A percentile compares a stretch with the other conserved stretches of the same genome.
Conservation (phyloP, 2,329 filamentous ascomycete species). For the Uncinocarpus reesii region DNA sequence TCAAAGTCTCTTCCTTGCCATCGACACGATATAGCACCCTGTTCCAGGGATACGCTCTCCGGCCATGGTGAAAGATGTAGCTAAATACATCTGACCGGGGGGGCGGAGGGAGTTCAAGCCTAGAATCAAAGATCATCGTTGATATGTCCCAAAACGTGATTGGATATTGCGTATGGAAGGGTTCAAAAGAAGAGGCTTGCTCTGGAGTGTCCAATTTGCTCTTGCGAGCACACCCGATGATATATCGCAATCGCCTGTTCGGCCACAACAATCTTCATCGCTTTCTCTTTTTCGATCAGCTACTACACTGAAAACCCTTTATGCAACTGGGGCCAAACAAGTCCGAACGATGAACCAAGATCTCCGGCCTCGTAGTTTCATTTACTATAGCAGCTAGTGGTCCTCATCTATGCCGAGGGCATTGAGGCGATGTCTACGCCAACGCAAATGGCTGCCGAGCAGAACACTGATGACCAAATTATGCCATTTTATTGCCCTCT, state of each 20-base stretch:
- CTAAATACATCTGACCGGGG: constrained; percentile 16
- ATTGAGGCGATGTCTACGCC: too few relatives aligned
- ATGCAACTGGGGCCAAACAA: background rate
- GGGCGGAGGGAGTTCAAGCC: background rate
- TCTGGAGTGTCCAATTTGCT: background rate
- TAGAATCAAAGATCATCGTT: background rate
- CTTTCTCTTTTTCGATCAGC: background rate
- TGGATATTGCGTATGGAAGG: background rate
- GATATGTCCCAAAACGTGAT: background rate
- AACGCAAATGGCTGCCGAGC: too few relatives aligned
- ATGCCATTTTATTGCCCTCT: too few relatives aligned
- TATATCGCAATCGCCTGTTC: too few relatives aligned
- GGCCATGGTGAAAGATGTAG: constrained; percentile 16
- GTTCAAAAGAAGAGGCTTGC: background rate
- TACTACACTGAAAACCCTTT: background rate
- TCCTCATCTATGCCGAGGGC: background rate
- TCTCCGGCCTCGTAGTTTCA: background rate
- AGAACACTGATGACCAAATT: too few relatives aligned
- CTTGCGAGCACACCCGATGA: background rate
- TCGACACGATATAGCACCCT: constrained; percentile 17
- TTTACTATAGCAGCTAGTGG: background rate
- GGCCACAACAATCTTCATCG: too few relatives aligned
- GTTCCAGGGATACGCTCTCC: constrained; percentile 14
- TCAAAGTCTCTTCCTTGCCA: constrained; percentile 15
- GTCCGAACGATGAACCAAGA: background rate